Evolutionary conservation across 345 rosid genomes (phyloP).

Genomic region (Melaleuca quinquenervia): DNA sequence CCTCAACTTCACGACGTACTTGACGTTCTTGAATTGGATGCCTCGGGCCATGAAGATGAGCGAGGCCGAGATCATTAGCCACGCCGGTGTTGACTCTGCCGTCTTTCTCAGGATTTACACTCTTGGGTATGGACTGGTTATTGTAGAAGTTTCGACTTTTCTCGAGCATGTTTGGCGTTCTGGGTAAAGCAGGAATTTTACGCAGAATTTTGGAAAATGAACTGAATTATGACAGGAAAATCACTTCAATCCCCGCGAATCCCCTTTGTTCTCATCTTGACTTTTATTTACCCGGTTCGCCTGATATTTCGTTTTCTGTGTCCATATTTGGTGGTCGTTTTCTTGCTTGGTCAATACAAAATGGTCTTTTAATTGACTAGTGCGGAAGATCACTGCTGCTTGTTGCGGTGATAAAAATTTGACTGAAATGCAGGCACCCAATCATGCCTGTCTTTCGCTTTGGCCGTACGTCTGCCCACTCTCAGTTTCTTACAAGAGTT

Average conservation of each 20-base stretch:
- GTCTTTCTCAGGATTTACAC: constrained; percentile 76
- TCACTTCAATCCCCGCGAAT: not conserved
- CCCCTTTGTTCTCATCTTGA: not conserved
- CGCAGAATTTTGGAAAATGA: not conserved
- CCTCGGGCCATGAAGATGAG: constrained; percentile 90
- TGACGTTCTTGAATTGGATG: constrained; percentile 95
- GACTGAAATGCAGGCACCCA: not conserved
- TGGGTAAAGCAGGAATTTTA: not conserved
- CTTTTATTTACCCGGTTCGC: no score
- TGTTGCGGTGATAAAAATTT: not conserved
- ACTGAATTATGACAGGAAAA: not conserved
- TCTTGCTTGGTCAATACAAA: not conserved
- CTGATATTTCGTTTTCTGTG: not conserved
- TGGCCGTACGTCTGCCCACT: not conserved
- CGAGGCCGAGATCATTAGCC: constrained; percentile 66
- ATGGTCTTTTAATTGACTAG: not conserved
- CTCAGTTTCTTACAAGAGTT: not conserved
- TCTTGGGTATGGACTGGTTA: constrained; percentile 53
- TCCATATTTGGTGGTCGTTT: not conserved
- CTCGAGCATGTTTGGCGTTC: not conserved
- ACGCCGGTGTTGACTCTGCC: constrained; percentile 98
- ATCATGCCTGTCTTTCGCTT: not conserved
- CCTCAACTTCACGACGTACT: constrained; percentile 59
- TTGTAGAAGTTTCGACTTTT: not conserved
- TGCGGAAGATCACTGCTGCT: not conserved